phyloP scores from a whole-genome alignment of 23 red algal species.

The Gracilariopsis chorda region DNA sequence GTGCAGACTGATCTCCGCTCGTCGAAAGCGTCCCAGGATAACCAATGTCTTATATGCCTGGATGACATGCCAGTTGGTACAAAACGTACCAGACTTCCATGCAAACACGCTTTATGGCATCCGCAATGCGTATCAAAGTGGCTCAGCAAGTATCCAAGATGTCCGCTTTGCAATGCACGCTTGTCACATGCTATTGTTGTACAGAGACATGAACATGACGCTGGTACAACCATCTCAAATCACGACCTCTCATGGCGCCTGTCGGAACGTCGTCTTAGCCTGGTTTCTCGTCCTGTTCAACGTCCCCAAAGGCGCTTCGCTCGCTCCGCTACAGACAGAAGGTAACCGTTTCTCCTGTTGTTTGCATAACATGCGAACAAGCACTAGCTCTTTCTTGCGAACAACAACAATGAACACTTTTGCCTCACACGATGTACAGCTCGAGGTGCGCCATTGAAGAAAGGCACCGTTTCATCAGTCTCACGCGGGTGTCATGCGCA shows the following conservation, averaged over 20 bases:
- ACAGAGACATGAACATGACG: background rate
- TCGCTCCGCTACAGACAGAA: conserved; percentile 3
- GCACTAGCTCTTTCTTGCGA: background rate
- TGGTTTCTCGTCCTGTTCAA: conserved; percentile 3
- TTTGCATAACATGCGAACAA: background rate
- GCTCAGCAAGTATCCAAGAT: conserved; percentile 12
- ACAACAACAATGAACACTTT: background rate
- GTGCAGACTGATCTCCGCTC: background rate
- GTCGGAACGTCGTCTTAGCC: conserved; percentile 23
- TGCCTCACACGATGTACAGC: too few species aligned
- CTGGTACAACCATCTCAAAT: background rate
- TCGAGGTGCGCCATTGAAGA: too few species aligned
- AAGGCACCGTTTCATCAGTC: too few species aligned
- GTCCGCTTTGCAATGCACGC: conserved; percentile 27
- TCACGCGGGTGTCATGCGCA: too few species aligned
- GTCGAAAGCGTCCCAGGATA: conserved; percentile 17
- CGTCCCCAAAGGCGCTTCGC: background rate
- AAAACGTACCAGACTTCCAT: background rate
- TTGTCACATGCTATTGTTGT: background rate
- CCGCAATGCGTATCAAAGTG: conserved; percentile 30
- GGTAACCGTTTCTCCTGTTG: background rate
- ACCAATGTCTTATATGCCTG: conserved; percentile 34
- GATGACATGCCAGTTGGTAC: conserved; percentile 20
- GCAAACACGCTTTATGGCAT: conserved; percentile 38
- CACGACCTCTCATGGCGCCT: conserved; percentile 23